Evolutionary conservation across 306 rosid genomes (phyloP).

Genomic region (Quercus cerris): DNA sequence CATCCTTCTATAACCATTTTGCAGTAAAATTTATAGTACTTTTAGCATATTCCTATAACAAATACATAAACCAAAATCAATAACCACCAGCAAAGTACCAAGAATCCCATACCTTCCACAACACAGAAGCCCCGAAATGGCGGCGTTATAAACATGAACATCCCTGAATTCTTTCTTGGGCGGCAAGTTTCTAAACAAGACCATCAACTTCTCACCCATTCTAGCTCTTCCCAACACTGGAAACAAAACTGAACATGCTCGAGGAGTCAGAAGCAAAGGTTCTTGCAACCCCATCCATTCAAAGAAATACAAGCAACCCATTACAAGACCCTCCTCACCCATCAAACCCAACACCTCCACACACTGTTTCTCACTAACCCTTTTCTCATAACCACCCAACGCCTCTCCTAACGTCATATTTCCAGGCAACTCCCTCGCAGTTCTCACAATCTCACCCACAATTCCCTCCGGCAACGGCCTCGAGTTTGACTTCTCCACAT

Average conservation of each 20-base stretch:
- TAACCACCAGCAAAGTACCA: background rate
- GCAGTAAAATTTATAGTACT: too few relatives aligned
- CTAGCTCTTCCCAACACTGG: conserved; percentile 75
- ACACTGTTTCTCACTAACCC: conserved; percentile 48
- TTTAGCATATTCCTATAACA: background rate
- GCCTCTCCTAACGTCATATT: conserved; percentile 68
- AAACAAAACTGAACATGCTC: conserved; percentile 64
- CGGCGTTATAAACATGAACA: conserved; percentile 74
- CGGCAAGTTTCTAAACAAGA: conserved; percentile 58
- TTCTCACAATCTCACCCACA: conserved; percentile 58
- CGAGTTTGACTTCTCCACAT: background rate
- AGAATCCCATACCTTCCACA: conserved; percentile 49
- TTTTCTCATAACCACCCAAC: conserved; percentile 52
- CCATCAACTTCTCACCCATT: conserved; percentile 67
- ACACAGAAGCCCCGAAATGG: conserved; percentile 67
- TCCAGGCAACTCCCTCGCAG: conserved; percentile 55
- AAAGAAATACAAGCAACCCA: conserved; percentile 68
- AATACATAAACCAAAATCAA: background rate
- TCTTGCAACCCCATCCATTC: conserved; percentile 93
- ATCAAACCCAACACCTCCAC: conserved; percentile 53
- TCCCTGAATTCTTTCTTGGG: conserved; percentile 51
- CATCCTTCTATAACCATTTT: too few relatives aligned
- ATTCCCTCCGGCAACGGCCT: conserved; percentile 33
- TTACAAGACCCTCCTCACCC: conserved; percentile 46
- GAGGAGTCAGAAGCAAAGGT: conserved; percentile 55